Conservation (phyloP, 768 basidiomycete genomes). For the Leccinum incarnatum region DNA sequence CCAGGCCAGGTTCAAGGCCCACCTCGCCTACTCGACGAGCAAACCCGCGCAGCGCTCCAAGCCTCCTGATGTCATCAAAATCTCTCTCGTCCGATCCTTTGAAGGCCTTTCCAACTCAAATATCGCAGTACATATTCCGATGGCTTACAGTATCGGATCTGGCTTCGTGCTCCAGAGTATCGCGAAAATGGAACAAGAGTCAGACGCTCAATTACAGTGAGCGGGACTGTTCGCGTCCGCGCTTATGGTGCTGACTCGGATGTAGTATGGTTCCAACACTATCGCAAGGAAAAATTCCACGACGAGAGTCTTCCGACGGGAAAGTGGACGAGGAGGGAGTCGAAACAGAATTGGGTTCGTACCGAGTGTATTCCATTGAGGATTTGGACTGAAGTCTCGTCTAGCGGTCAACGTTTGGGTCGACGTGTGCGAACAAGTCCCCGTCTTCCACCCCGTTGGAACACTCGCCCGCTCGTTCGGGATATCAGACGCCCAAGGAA, state of each 20-base stretch:
- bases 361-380: conserved; percentile 3
- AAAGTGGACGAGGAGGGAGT: conserved; percentile 91
- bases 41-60: conserved; percentile 23
- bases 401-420: conserved; percentile 51
- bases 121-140: conserved; percentile 76
- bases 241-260: conserved; percentile 1
- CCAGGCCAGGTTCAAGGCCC: conserved; percentile 47
- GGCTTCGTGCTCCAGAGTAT: conserved; percentile 76
- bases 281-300: conserved; percentile 83
- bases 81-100: conserved; percentile 53
- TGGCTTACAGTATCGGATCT: conserved; percentile 61
- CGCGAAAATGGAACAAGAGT: conserved; percentile 83
- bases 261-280: conserved; percentile 92
- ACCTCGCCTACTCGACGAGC: conserved; percentile 32
- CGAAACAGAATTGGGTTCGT: conserved; percentile 86
- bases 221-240: conserved; percentile 11
- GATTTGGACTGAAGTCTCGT: background rate
- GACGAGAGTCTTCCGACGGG: conserved; percentile 74
- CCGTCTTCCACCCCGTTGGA: conserved; percentile 44
- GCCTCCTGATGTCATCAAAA: conserved; percentile 25
- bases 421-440: conserved; percentile 40
- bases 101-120: conserved; percentile 71
- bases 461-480: conserved; percentile 50
- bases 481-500: conserved; percentile 78
- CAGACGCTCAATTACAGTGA: conserved; percentile 89